These are phyloP conservation scores for Gossypium aridum DNA, from an alignment of 441 rosid species.

Conservation along the genomic window DNA sequence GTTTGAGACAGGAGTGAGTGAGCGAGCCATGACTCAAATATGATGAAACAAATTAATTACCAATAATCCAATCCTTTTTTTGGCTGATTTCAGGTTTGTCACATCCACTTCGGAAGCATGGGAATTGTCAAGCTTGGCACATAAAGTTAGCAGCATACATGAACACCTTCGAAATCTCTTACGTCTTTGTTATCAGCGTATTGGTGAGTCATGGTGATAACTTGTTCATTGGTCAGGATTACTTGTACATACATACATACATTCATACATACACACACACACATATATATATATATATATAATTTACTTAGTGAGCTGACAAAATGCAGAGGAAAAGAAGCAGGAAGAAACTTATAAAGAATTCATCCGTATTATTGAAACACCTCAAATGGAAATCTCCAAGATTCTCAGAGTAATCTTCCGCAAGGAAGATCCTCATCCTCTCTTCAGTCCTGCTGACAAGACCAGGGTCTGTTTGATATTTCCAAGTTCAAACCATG, in stretches of 20 bases:
- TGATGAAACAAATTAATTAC: background rate
- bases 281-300: no score
- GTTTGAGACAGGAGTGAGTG: conserved; percentile 36
- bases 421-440: conserved; percentile 1
- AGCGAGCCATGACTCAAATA: conserved; percentile 18
- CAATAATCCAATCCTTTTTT: background rate
- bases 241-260: background rate
- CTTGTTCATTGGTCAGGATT: background rate
- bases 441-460: conserved; percentile 6
- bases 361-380: conserved; percentile 17
- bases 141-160: conserved; percentile 28
- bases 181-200: conserved; percentile 21
- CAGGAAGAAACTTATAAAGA: conserved; percentile 19
- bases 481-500: background rate
- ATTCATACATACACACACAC: no score
- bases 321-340: conserved; percentile 28
- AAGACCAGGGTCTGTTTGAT: conserved; percentile 18
- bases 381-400: conserved; percentile 24
- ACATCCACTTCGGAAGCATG: conserved; percentile 20
- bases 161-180: conserved; percentile 28
- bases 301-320: background rate
- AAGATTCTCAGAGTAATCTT: conserved; percentile 15
- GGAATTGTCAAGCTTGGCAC: conserved; percentile 5
- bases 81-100: conserved; percentile 15
- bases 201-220: conserved; percentile 20